These are phyloP conservation scores for Globisporangium perplexum DNA, from an alignment of 352 stramenopile genomes.

Conservation along the genomic window DNA sequence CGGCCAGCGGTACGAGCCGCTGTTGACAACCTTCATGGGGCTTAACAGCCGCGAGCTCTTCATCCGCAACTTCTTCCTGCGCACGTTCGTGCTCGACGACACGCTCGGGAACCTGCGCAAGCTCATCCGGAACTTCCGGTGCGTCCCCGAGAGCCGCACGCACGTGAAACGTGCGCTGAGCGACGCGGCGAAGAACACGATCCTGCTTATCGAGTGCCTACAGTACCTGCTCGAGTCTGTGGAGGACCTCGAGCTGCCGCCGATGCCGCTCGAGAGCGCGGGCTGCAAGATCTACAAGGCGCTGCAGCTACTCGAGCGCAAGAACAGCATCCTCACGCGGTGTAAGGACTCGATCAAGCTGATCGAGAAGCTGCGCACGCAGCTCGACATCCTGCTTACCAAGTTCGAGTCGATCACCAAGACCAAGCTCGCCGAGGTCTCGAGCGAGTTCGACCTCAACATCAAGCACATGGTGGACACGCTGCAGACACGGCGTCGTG, in stretches of 20 bases:
- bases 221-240: conserved; percentile 95
- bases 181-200: conserved; percentile 92
- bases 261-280: conserved; percentile 38
- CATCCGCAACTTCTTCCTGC: conserved; percentile 96
- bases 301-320: conserved; percentile 85
- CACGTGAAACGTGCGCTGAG: conserved; percentile 87
- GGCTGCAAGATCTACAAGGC: conserved; percentile 89
- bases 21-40: conserved; percentile 94
- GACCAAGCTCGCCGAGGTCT: conserved; percentile 85
- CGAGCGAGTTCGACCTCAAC: conserved; percentile 86
- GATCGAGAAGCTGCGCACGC: conserved; percentile 85
- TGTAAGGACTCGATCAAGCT: conserved; percentile 96
- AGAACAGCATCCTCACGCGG: conserved; percentile 88
- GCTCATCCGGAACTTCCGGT: conserved; percentile 84
- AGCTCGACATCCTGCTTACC: conserved; percentile 90
- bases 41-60: conserved; percentile 98
- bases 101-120: conserved; percentile 86
- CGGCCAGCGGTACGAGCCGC: conserved; percentile 92
- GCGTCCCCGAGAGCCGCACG: conserved; percentile 74
- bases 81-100: conserved; percentile 94
- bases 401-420: conserved; percentile 89
- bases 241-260: conserved; percentile 76
- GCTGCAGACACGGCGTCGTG: conserved; percentile 49
- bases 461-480: conserved; percentile 82
- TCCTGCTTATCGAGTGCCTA: conserved; percentile 95